Base-by-base conservation (phyloP, 176 grass and related monocot genomes). In the Carex kokanica region DNA sequence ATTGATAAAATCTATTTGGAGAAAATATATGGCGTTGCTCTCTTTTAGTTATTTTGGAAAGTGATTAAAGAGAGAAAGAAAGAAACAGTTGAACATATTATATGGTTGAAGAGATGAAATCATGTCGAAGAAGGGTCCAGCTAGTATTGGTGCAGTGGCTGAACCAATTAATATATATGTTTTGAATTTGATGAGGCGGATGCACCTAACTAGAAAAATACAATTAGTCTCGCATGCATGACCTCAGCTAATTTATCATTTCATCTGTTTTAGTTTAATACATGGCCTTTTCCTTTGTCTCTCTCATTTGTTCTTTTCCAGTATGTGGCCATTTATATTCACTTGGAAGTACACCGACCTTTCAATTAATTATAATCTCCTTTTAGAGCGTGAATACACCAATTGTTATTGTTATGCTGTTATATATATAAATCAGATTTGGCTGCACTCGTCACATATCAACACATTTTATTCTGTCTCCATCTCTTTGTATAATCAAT, bases 171-270 rank as follows among this genome's bases (percentile, higher is more conserved):
- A n/a, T n/a, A 41, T 25, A 2, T 31, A 36, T 38, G 36, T 38
- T 14, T 66, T 13, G 12, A 66, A 82, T 64, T 66, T 38, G 59
- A 66, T 82, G n/a, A 82, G 16, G 18, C 5, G 58, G 79, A 82
- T 82, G 38, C 34, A 82, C 79, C 79, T 65, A 81, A 64, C 57
- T 64, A 64, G 57, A 59, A 81, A 81, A 60, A 81, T 23, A 2
- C 60, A 51, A 11, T 64, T 49, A 36, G 32, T 13, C 57, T 36
- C 58, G 49, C 40, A 32, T 36, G 77, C 40, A 32, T 58, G 77
- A 58, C 32, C 56, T 43, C 64, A 81, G 38, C 78, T 40, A 40
- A 40, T 34, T 38, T 38, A 1, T 1, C 51, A 74, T n/a, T 51
- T 5, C 38, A 74, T 51, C 69, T 14, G 20, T 14, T 68, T 74